These are phyloP conservation scores for Hypomyces perniciosus DNA, from an alignment of 2,329 filamentous ascomycete species.

Conservation along the genomic window DNA sequence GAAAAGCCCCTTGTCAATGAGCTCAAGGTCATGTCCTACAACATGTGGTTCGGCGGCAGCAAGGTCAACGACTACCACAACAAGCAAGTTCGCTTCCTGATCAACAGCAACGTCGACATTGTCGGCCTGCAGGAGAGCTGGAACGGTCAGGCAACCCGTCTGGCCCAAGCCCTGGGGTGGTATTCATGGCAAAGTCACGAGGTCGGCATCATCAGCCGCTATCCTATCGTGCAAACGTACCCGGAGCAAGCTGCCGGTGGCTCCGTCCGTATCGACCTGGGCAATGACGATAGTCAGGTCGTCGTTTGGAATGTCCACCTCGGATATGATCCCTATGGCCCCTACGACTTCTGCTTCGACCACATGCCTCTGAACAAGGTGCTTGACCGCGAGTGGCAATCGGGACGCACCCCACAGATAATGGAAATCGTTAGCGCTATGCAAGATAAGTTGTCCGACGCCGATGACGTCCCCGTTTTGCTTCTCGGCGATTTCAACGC, in stretches of 20 bases:
- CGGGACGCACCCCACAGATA: slow-evolving; percentile 34
- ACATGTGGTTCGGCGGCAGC: slow-evolving; percentile 35
- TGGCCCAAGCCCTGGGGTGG: slow-evolving; percentile 36
- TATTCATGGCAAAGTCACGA: slow-evolving; percentile 29
- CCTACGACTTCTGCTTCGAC: slow-evolving; percentile 38
- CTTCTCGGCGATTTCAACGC: slow-evolving; percentile 39
- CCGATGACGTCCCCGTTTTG: slow-evolving; percentile 30
- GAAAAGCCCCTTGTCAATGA: slow-evolving; percentile 26
- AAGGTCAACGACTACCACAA: slow-evolving; percentile 30
- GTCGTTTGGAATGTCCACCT: slow-evolving; percentile 34
- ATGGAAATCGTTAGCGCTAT: slow-evolving; percentile 29
- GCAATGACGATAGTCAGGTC: slow-evolving; percentile 24
- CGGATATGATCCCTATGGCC: slow-evolving; percentile 35
- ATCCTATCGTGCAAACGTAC: slow-evolving; percentile 30
- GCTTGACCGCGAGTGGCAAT: slow-evolving; percentile 28
- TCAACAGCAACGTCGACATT: slow-evolving; percentile 27
- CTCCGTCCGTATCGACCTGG: slow-evolving; percentile 30
- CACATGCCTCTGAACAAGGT: slow-evolving; percentile 28
- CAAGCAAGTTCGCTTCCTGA: slow-evolving; percentile 34
- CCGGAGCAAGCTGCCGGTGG: slow-evolving; percentile 23
- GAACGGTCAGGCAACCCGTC: slow-evolving; percentile 24
- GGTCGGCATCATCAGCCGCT: slow-evolving; percentile 32
- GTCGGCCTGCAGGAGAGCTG: slow-evolving; percentile 33
- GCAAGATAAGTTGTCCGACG: slow-evolving; percentile 23
- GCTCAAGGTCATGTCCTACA: slow-evolving; percentile 32